Conservation (phyloP, 2,329 filamentous ascomycete genomes). For the Cordyceps tenuipes region DNA sequence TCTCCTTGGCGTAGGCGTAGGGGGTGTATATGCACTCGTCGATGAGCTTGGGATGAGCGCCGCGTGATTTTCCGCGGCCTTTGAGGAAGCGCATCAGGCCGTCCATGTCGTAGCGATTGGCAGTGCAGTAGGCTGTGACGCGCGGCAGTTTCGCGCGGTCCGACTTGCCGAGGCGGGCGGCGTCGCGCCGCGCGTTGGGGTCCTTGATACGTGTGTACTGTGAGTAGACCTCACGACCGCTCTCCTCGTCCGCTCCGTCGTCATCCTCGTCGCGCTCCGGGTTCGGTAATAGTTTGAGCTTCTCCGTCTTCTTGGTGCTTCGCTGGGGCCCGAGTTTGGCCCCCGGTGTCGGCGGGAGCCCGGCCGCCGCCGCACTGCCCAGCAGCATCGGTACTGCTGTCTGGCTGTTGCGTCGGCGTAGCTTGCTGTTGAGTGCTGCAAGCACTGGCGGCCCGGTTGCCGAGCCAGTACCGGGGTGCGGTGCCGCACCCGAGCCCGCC, state of each 20-base stretch:
- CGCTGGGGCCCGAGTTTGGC: conserved; percentile 87
- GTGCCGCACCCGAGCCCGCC: conserved; percentile 24
- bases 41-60: conserved; percentile 81
- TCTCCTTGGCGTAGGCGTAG: conserved; percentile 62
- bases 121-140: conserved; percentile 95
- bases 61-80: conserved; percentile 66
- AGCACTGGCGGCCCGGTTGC: conserved; percentile 40
- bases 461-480: conserved; percentile 19
- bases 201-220: conserved; percentile 98
- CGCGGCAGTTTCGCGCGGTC: conserved; percentile 79
- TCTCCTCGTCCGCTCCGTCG: conserved; percentile 75
- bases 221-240: conserved; percentile 89
- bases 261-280: conserved; percentile 75
- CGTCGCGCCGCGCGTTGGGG: conserved; percentile 83
- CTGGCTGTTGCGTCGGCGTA: conserved; percentile 78
- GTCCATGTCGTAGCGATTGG: conserved; percentile 85
- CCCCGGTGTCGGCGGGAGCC: conserved; percentile 18
- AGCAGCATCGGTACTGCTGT: conserved; percentile 37
- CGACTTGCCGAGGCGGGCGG: conserved; percentile 84
- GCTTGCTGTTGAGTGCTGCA: conserved; percentile 75
- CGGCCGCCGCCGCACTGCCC: conserved; percentile 16
- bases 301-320: conserved; percentile 92
- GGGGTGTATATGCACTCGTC: conserved; percentile 98
- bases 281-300: conserved; percentile 92
- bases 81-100: conserved; percentile 86